Base-by-base conservation (phyloP, 2,329 filamentous ascomycete species). In the Cryoendolithus antarcticus region DNA sequence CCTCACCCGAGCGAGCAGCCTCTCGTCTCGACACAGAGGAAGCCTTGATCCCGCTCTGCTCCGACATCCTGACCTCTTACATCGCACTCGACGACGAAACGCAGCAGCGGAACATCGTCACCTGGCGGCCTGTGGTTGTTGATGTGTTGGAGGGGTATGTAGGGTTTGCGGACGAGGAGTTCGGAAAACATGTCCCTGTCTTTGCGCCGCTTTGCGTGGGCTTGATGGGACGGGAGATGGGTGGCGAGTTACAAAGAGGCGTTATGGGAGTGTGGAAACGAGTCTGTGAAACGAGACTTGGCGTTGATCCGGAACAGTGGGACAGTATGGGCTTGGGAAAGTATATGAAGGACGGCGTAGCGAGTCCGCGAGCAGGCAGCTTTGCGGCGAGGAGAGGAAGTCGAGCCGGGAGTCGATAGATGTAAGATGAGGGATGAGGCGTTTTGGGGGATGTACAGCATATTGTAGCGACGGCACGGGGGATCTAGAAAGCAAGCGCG, bases 61-160 rank as follows among this genome's bases (percentile, higher is more conserved):
- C 82, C 54, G 91, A 98, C 60, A 94, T 99, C 46, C 81, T 98
- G 44, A 74, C 77, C 30, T 81, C 80, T 9, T 99, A 93, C 60
- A 77, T 86, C 8, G 70, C 72, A 3, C 77, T 98, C 3, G 91
- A 96, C 56, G 88, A 95, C 59, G 93, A 98, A 56, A 93, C 85
- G 21, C 91, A 98, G 62, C 88, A 96, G 58, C 75, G 91, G 40
- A 98, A 98, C 62, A 94, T 98, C 40, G 76, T 93, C 21, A 93
- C 93, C 1, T 99, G 91, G 91, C 74, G 91, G 11, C 91, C 91
- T 0, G 91, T 98, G 1, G 91, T 99, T 2, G 86, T 98, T 11
- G 91, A 94, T 56, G 91, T 98, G 6, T 70, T 99, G 7, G 89
- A 98, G 55, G 91, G 91, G 1, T 96, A 89, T 59, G 79, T 80